phyloP scores from a whole-genome alignment of 2,329 filamentous ascomycete genomes.

The Fusarium protoensiforme region DNA sequence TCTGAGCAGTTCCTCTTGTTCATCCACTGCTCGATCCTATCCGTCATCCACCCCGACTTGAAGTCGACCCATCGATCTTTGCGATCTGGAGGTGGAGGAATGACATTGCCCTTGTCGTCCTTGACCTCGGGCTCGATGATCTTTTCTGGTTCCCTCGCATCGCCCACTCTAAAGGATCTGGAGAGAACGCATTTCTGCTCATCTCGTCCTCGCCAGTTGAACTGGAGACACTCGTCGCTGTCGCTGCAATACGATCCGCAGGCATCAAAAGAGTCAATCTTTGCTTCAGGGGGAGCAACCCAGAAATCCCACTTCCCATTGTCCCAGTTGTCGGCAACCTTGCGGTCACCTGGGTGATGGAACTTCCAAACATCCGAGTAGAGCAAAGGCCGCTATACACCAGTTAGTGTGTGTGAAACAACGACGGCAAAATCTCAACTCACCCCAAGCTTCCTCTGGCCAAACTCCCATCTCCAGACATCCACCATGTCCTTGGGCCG shows the following conservation, averaged over 20 bases:
- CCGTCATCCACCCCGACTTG: constrained; percentile 44
- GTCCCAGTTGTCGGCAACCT: constrained; percentile 43
- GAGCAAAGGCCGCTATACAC: constrained; percentile 47
- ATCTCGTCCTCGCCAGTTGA: constrained; percentile 47
- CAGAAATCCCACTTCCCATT: constrained; percentile 48
- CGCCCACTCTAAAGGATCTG: constrained; percentile 43
- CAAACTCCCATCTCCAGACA: constrained; percentile 59
- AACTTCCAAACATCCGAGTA: constrained; percentile 53
- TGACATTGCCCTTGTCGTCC: constrained; percentile 39
- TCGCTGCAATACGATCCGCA: constrained; percentile 44
- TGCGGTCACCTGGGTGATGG: constrained; percentile 46
- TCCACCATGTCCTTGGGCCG: constrained; percentile 58
- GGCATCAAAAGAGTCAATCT: constrained; percentile 40
- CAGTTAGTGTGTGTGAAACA: constrained; percentile 23
- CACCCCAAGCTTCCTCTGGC: constrained; percentile 46
- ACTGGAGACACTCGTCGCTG: constrained; percentile 43
- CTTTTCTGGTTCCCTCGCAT: constrained; percentile 36
- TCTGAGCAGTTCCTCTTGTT: constrained; percentile 39
- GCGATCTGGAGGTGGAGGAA: constrained; percentile 30
- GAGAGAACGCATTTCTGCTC: constrained; percentile 44
- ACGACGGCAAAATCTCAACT: constrained; percentile 15
- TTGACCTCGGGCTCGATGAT: constrained; percentile 39
- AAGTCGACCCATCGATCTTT: constrained; percentile 44
- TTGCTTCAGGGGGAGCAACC: constrained; percentile 39
- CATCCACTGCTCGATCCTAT: constrained; percentile 42